Conservation (phyloP, 176 grass and related monocot genomes). For the Eremochloa ophiuroides region DNA sequence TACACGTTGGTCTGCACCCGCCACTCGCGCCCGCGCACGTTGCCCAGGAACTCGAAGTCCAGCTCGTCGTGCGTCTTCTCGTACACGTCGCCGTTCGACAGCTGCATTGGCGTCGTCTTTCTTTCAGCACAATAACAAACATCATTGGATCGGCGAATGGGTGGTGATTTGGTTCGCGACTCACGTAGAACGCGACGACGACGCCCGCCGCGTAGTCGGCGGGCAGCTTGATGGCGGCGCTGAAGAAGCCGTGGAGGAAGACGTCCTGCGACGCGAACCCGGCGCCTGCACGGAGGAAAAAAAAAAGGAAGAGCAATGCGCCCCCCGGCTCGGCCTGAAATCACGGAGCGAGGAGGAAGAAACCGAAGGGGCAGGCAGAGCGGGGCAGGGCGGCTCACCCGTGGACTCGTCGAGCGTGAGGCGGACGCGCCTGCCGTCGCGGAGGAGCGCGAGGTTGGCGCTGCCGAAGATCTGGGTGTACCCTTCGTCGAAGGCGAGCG, state of each 20-base stretch:
- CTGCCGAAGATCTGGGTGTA: conserved; percentile 86
- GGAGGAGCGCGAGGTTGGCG: conserved; percentile 69
- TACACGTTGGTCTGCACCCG: conserved; percentile 80
- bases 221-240: conserved; percentile 80
- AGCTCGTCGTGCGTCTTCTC: conserved; percentile 91
- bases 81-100: conserved; percentile 84
- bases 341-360: neutral
- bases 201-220: conserved; percentile 78
- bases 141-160: too few species aligned
- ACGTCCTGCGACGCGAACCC: conserved; percentile 83
- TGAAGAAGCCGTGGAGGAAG: conserved; percentile 88
- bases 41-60: conserved; percentile 98
- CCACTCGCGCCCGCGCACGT: conserved; percentile 83
- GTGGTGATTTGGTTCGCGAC: neutral
- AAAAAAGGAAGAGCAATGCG: conserved; percentile 11
- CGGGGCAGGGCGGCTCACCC: conserved; percentile 23
- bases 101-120: conserved; percentile 13
- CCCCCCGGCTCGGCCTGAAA: neutral
- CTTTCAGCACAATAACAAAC: neutral
- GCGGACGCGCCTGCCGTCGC: conserved; percentile 53
- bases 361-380: neutral
- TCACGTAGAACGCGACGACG: conserved; percentile 76
- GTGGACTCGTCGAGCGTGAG: conserved; percentile 73
- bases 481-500: conserved; percentile 67
- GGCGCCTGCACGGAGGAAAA: conserved; percentile 44